Base-by-base conservation (phyloP, 208 protist genomes). In the Acanthamoeba culbertsoni region DNA sequence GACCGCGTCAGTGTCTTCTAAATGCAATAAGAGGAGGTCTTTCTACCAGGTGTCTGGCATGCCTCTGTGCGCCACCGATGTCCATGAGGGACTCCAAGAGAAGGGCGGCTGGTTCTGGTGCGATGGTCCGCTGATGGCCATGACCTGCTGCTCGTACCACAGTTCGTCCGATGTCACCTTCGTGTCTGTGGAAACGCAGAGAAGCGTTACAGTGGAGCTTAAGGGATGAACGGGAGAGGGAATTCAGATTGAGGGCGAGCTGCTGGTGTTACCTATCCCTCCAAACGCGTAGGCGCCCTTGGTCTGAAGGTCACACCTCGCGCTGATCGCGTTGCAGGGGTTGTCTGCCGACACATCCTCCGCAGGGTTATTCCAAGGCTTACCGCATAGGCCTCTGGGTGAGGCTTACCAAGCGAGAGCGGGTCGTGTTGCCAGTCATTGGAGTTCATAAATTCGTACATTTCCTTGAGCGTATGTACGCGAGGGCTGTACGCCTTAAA, bases 351-450 rank as follows among this genome's bases (percentile, higher is more conserved):
- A n/a, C n/a, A n/a, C n/a, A n/a, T n/a, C n/a, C n/a, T n/a, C n/a
- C n/a, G n/a, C n/a, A n/a, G n/a, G n/a, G n/a, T n/a, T n/a, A n/a
- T n/a, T n/a, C n/a, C n/a, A 55, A 18, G 59, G 18, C 20, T n/a
- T 28, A 33, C 14, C 59, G 18, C 14, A 26, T 37, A 68, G 28
- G 23, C 51, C 16, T 59, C 51, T 59, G 14, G 14, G 51, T 59
- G 65, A 31, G 20, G 65, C 33, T 77, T 42, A 86, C 86, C 93
- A 16, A 77, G n/a, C 20, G 82, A 94, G 18, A 92, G 37, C 53
- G 94, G 94, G 79, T 96, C 95, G 42, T 37, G 26, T 48, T 88
- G 26, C 26, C 43, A 96, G 57, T 94, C 88, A 42, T 96, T 96
- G 42, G 84, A 96, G 31, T 91, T 57, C 40, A 96, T 63, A 14